Evolutionary conservation across 345 rosid genomes (phyloP), one percentile per base, ranked within the genome.

Genomic region (Noccaea caerulescens): DNA sequence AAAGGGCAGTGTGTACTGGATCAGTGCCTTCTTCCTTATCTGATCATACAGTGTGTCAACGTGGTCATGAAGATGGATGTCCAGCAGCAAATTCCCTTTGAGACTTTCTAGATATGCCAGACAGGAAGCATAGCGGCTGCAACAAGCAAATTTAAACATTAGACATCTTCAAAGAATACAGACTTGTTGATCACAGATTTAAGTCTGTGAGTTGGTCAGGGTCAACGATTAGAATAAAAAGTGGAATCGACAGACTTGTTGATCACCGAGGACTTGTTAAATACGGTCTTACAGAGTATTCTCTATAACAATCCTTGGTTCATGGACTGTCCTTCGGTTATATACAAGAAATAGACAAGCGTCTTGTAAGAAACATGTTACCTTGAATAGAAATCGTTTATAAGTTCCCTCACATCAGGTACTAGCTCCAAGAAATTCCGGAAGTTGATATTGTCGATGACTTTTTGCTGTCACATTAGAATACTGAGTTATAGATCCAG

Each of bases 331-430:
- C 58, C 10, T 25, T 39, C 8, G 25, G 42, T 58, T 30, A 12
- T 41, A 10, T n/a, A 4, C 6, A 57, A 2, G 25, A 41, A 10
- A 41, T 0, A 68, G 18, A 43, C 8, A 20, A 8, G 51, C 53
- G 23, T 34, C 25, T 44, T 14, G 53, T 10, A 18, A 61, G 30
- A 33, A 53, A 14, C 11, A 27, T 38, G 46, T 55, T 81, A 95
- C 98, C 99, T 95, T 27, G 98, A 86, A 82, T 95, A 95, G 72
- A 95, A 95, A 75, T 89, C 94, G 77, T 88, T 87, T 72, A 95
- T 87, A 66, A 95, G 94, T 81, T 95, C 99, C 80, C 99, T 90
- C 43, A 92, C 96, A 85, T 95, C 98, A 66, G 99, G 99, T 54
- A 88, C 92, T 72, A 95, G 76, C 90, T 95, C 99, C 86, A 95